A percentile compares a stretch with the other conserved stretches of the same genome.
Conservation (phyloP, 441 rosid genomes). For the Syzygium syzygioides region DNA sequence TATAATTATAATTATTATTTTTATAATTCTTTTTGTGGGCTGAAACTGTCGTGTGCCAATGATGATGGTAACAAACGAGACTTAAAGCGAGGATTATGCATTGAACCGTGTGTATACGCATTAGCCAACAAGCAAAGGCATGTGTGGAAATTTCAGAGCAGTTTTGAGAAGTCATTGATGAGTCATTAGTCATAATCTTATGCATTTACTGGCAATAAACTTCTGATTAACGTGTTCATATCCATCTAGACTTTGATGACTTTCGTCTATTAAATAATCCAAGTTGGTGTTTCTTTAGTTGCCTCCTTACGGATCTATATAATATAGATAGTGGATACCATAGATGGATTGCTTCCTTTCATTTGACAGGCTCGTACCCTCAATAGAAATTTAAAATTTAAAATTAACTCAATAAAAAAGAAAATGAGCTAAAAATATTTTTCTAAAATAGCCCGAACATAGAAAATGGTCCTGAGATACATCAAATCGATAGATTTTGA, state of each 20-base stretch:
- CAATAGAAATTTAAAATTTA: background rate
- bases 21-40: background rate
- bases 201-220: background rate
- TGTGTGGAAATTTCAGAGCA: background rate
- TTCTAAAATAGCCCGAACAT: background rate
- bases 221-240: background rate
- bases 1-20: no score
- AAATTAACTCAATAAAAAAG: background rate
- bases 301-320: background rate
- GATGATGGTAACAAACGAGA: background rate
- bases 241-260: background rate
- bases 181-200: background rate
- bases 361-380: background rate
- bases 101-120: background rate
- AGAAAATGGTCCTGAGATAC: background rate
- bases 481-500: background rate
- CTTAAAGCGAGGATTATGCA: background rate
- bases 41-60: background rate
- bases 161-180: background rate
- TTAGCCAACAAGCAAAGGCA: background rate
- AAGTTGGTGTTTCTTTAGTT: background rate
- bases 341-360: background rate
- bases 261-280: background rate
- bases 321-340: background rate
- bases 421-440: background rate